These are phyloP conservation scores for Vitis hybrid DNA, from an alignment of 177 flowering plant species.

Conservation along the genomic window DNA sequence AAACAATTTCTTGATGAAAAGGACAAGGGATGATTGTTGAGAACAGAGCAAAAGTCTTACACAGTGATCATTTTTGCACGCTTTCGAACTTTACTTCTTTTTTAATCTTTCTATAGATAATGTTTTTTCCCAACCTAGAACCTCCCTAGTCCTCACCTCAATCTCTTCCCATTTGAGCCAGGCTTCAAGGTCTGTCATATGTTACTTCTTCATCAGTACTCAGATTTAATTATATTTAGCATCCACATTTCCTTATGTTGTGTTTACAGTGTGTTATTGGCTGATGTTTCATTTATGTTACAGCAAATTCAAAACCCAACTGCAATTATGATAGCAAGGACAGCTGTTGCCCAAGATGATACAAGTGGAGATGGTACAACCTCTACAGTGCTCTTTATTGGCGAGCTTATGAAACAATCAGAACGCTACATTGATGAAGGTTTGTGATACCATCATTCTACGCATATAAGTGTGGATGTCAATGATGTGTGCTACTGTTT, in stretches of 20 bases:
- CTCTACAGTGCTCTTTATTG: constrained; percentile 92
- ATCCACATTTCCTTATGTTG: neutral
- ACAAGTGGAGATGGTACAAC: constrained; percentile 98
- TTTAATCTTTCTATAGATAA: too few relatives aligned
- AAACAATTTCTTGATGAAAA: too few relatives aligned
- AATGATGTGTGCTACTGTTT: too few relatives aligned
- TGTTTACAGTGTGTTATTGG: neutral
- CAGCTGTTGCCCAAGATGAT: constrained; percentile 99
- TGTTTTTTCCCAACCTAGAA: too few relatives aligned
- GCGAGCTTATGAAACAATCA: constrained; percentile 98
- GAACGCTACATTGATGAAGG: constrained; percentile 98
- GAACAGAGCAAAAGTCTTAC: too few relatives aligned
- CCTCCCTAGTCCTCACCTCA: too few relatives aligned
- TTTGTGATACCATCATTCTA: constrained; percentile 13
- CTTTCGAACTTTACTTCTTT: too few relatives aligned
- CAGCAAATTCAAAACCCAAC: constrained; percentile 99
- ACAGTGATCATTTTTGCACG: too few relatives aligned
- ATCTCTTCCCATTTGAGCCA: too few relatives aligned
- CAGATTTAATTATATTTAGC: neutral
- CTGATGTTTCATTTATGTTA: constrained; percentile 9
- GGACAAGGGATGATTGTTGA: too few relatives aligned
- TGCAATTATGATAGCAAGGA: constrained; percentile 98
- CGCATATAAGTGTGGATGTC: too few relatives aligned
- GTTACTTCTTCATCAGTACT: neutral
- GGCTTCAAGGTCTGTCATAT: neutral